Percentiles rank a stretch among this genome's conserved stretches.
phyloP scores from a whole-genome alignment of 768 basidiomycete genomes.

The Amanita rimosa region DNA sequence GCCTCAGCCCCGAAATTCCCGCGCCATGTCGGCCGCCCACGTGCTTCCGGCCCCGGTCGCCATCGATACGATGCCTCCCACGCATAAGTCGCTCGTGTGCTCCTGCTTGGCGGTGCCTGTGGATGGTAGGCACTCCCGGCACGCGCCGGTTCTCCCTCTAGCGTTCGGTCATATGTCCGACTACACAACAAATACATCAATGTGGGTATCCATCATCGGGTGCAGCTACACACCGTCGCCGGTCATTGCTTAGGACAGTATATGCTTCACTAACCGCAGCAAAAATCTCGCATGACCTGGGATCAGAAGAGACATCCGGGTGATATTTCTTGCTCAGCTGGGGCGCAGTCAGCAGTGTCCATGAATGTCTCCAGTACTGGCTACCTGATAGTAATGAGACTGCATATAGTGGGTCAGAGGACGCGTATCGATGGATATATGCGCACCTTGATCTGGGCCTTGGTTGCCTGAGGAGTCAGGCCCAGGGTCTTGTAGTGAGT shows the following conservation, averaged over 20 bases:
- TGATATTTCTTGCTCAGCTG: conserved; percentile 38
- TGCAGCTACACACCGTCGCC: conserved; percentile 22
- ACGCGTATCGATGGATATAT: neutral
- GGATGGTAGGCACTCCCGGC: conserved; percentile 6
- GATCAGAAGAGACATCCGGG: conserved; percentile 35
- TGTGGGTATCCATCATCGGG: no score
- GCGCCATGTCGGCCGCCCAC: conserved; percentile 9
- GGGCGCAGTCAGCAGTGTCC: neutral
- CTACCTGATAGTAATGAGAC: conserved; percentile 32
- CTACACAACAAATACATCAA: conserved; percentile 12
- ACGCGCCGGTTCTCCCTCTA: conserved; percentile 17
- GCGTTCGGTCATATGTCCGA: conserved; percentile 32
- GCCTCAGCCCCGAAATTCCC: neutral
- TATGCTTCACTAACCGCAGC: conserved; percentile 33
- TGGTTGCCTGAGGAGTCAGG: conserved; percentile 23
- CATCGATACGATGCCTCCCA: conserved; percentile 22
- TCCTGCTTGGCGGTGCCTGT: conserved; percentile 16
- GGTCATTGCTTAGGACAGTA: conserved; percentile 30
- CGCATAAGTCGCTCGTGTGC: conserved; percentile 26
- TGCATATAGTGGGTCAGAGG: conserved; percentile 9
- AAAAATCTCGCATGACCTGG: conserved; percentile 26
- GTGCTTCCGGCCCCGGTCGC: conserved; percentile 13
- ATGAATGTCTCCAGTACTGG: neutral
- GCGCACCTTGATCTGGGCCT: conserved; percentile 31
- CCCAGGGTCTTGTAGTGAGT: conserved; percentile 32